Percentiles rank a stretch among this genome's conserved stretches.
Conservation (phyloP, 192 early-diverging fungal species). For the Mortierella hygrophila region DNA sequence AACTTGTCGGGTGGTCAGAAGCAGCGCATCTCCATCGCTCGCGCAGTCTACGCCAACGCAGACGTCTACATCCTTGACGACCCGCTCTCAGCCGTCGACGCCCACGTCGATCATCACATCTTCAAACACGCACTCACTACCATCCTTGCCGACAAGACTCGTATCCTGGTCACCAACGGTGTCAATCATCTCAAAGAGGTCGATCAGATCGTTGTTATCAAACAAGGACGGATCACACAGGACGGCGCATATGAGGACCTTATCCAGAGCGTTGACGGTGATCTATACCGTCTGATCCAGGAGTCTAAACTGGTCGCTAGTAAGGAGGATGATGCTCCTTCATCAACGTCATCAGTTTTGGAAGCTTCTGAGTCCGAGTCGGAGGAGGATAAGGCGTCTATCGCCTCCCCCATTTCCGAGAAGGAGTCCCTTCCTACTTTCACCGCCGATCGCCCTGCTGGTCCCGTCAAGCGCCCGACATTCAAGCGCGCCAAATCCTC, state of each 20-base stretch:
- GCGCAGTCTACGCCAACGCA: conserved; percentile 89
- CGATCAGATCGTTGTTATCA: conserved; percentile 79
- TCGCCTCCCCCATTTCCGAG: not conserved
- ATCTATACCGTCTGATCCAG: conserved; percentile 72
- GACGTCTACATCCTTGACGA: conserved; percentile 72
- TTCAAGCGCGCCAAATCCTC: conserved; percentile 34
- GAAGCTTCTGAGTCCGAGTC: not conserved
- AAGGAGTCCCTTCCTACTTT: not conserved
- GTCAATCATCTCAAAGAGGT: conserved; percentile 77
- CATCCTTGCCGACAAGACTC: conserved; percentile 78
- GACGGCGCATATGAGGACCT: conserved; percentile 73
- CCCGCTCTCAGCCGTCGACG: conserved; percentile 71
- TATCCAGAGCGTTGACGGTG: conserved; percentile 65
- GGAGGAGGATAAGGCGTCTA: not conserved
- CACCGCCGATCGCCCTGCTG: not conserved
- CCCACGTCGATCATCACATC: conserved; percentile 71
- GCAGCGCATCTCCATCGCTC: conserved; percentile 72
- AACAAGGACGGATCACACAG: conserved; percentile 75
- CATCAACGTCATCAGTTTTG: not conserved
- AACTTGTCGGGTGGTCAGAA: conserved; percentile 95
- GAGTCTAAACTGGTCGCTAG: conserved; percentile 22
- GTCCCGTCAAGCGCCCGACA: conserved; percentile 20
- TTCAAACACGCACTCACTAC: conserved; percentile 26
- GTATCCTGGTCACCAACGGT: conserved; percentile 84
- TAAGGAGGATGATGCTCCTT: not conserved